Evolutionary conservation across 805 yeast species (phyloP), one percentile per base, ranked within the genome.

Genomic region (Torulaspora franciscae): DNA sequence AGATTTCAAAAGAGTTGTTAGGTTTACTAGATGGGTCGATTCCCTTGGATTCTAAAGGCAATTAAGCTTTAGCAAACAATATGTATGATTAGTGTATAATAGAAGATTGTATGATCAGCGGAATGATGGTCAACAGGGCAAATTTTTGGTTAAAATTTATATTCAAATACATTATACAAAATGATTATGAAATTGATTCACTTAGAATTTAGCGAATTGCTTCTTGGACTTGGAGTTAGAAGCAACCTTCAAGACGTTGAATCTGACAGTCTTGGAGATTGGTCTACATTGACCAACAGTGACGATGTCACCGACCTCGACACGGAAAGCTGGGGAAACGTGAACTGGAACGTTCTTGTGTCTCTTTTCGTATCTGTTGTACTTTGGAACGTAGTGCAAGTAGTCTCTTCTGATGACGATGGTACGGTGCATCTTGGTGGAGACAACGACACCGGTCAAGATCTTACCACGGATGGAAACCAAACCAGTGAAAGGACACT

Each of bases 211-310:
- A 77, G 89, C 67, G 83, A 93, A 93, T 79, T 87, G 88, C 86
- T 93, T 93, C 82, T 77, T 77, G 61, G 88, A 72, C 77, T 85
- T 84, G 66, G 80, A 77, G 72, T 93, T 82, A 69, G 89, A 77
- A 69, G 90, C 78, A 70, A 93, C 96, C 79, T 90, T 89, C 71
- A 93, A 80, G 69, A 93, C 99, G 83, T 93, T 93, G 87, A 93
- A 93, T 86, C 99, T 91, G 69, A 93, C 97, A 66, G 99, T 93
- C 80, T 93, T 93, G 69, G 99, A 93, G 74, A 93, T 78, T 70
- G 99, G 99, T 84, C 99, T 91, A 85, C 99, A 93, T 81, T 93
- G 99, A 74, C 99, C 99, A 75, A 93, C 97, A 67, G 96, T 90
- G 69, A 93, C 99, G 62, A 85, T 79, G 72, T 93, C 99, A 83